phyloP scores from a whole-genome alignment of 1,284 basidiomycete genomes.

The Serendipita sp. region DNA sequence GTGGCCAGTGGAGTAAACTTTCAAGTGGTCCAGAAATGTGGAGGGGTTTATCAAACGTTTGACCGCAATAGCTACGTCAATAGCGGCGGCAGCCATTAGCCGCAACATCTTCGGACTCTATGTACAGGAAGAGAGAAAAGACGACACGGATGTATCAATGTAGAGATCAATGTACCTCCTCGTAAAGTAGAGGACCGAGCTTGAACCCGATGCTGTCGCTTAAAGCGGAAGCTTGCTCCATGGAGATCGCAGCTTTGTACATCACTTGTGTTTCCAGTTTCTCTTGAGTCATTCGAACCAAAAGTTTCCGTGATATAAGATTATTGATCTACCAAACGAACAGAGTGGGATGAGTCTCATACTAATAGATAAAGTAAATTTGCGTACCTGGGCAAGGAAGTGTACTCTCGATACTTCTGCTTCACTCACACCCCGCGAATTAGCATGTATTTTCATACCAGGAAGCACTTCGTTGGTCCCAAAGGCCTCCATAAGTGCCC shows the following conservation, averaged over 20 bases:
- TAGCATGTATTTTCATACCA: constrained; percentile 20
- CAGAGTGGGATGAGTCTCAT: constrained; percentile 6
- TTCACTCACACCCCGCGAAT: constrained; percentile 48
- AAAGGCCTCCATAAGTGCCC: constrained; percentile 70
- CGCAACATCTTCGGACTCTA: neutral
- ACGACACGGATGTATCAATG: neutral
- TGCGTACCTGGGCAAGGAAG: constrained; percentile 39
- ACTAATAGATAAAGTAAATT: neutral
- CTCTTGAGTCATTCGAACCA: constrained; percentile 58
- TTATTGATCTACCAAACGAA: constrained; percentile 44
- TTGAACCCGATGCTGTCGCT: neutral
- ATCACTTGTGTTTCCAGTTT: constrained; percentile 52
- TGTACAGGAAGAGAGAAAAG: too few relatives aligned
- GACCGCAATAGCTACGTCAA: neutral
- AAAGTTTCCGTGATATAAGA: constrained; percentile 49
- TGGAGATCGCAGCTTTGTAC: constrained; percentile 63
- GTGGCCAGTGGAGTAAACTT: neutral
- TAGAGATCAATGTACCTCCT: neutral
- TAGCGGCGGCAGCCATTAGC: neutral
- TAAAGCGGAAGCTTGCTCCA: constrained; percentile 44
- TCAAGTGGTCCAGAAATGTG: neutral
- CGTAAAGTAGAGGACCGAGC: neutral
- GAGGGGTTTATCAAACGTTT: neutral
- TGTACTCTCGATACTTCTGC: constrained; percentile 50
- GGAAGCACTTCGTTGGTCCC: constrained; percentile 39